Evolutionary conservation across 768 basidiomycete genomes (phyloP), one percentile per base, ranked within the genome.

Genomic region (Hericium erinaceus): DNA sequence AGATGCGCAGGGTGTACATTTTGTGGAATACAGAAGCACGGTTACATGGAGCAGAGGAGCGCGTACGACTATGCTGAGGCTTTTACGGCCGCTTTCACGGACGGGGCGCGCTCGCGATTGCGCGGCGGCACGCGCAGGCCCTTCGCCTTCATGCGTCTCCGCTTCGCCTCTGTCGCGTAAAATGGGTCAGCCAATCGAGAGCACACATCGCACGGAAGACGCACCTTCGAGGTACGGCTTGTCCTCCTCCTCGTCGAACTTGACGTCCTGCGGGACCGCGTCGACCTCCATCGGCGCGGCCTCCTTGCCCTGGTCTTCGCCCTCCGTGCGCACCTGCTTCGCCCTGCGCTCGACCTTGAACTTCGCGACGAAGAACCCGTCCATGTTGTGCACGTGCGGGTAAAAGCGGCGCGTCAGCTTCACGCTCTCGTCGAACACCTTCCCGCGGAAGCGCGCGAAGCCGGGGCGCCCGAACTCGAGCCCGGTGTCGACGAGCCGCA

Each of bases 321-420:
- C 70, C 8, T 61, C 61, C 50, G 70, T 70, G 40, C 64, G 67
- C 56, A 65, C 66, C 39, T 57, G 66, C 73, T 89, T 94, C 51
- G 74, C 68, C 58, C 86, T 79, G 72, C 83, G 90, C 68, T 84
- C 87, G n/a, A 98, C 86, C 72, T 90, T 95, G 80, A 99, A 92
- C 72, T 98, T 98, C 58, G 95, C 95, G 56, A 98, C 95, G 70
- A 81, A 99, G 80, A 99, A 99, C 5, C 97, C 97, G 69, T 99
- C 97, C 95, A 98, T 97, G 73, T 99, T 99, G 74, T 98, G 95
- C 65, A 97, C 94, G 71, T 98, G 95, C 15, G 95, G 91, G 69
- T 94, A 95, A 71, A 93, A 95, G 60, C 97, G 77, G 64, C 93
- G 76, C 18, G 97, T 97, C 62, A 95, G 72, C 60, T 75, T 78